phyloP scores from a whole-genome alignment of 2,329 filamentous ascomycete species.

The Fusarium mexicanum region DNA sequence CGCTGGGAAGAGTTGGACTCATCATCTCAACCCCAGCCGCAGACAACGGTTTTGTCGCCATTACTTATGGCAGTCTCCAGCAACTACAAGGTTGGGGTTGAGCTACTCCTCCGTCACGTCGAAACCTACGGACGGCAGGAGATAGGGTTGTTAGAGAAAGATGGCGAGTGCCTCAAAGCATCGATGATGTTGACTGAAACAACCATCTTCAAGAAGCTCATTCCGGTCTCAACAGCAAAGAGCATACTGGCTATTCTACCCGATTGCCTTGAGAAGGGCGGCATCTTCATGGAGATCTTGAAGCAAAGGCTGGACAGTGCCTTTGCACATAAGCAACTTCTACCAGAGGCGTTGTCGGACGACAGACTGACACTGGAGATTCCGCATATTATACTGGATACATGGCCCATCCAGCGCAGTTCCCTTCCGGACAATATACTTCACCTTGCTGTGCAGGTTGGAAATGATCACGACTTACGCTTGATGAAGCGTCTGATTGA shows the following conservation, averaged over 20 bases:
- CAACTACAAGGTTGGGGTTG: neutral
- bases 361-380: accelerated
- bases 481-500: neutral
- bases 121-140: neutral
- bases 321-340: neutral
- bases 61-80: neutral
- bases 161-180: neutral
- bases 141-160: accelerated
- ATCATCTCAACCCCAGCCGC: neutral
- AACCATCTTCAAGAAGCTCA: neutral
- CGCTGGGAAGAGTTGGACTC: neutral
- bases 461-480: neutral
- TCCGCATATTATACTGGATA: neutral
- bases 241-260: neutral
- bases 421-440: neutral
- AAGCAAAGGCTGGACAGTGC: neutral
- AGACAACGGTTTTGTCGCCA: neutral
- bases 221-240: neutral
- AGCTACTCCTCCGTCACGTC: neutral
- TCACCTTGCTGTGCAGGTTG: neutral
- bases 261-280: neutral
- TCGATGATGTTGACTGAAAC: neutral
- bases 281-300: accelerated
- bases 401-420: neutral
- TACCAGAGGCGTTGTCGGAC: accelerated